A percentile compares a stretch with the other conserved stretches of the same genome.
phyloP scores from a whole-genome alignment of 495 filamentous ascomycete species.

The Friedmanniomyces simplex region DNA sequence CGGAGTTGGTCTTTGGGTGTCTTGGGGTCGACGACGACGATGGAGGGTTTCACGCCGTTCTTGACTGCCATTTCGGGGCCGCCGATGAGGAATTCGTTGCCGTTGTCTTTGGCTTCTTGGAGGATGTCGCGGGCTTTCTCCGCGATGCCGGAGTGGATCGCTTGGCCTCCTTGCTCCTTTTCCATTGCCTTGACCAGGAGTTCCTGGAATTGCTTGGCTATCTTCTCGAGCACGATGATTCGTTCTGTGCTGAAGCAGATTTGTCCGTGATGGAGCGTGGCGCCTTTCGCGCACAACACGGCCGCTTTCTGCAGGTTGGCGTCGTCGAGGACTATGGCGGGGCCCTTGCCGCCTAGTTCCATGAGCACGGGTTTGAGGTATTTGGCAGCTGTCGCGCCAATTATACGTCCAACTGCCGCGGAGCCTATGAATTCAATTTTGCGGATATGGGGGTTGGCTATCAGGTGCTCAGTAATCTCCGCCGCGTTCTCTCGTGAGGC shows the following conservation, averaged over 20 bases:
- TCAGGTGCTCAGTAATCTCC: conserved; percentile 24
- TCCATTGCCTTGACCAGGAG: conserved; percentile 17
- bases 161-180: conserved; percentile 10
- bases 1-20: conserved; percentile 6
- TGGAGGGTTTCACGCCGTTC: conserved; percentile 17
- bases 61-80: conserved; percentile 14
- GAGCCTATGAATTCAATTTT: conserved; percentile 31
- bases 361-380: conserved; percentile 29
- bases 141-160: conserved; percentile 20
- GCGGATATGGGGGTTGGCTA: conserved; percentile 24
- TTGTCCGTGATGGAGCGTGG: conserved; percentile 29
- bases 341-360: conserved; percentile 29
- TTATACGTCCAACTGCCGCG: conserved; percentile 25
- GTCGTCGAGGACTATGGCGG: conserved; percentile 30
- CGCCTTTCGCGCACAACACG: conserved; percentile 23
- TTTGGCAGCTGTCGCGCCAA: conserved; percentile 26
- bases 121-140: conserved; percentile 22
- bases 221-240: conserved; percentile 23
- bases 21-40: conserved; percentile 23
- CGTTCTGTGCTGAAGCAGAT: conserved; percentile 32
- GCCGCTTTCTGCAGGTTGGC: conserved; percentile 27
- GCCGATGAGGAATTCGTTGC: conserved; percentile 22
- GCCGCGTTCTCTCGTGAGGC: conserved; percentile 21
- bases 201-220: conserved; percentile 14
- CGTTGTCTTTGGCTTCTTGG: conserved; percentile 17